A percentile compares a stretch with the other conserved stretches of the same genome.
Evolutionary conservation across 495 filamentous ascomycete species (phyloP).

Genomic region (Aspergillus diversus): DNA sequence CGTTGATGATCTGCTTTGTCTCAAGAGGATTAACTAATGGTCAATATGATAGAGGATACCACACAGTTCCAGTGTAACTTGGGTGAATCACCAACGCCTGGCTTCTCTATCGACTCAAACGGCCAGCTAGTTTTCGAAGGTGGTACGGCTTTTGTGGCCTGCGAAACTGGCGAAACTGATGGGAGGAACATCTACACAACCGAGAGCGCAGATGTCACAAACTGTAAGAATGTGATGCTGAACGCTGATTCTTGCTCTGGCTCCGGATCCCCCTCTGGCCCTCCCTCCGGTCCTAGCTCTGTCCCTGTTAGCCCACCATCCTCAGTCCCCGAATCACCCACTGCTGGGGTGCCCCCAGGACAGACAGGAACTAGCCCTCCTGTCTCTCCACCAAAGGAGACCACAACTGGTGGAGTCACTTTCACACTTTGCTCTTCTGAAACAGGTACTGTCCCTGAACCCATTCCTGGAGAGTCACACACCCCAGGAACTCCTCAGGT

Average conservation of each 20-base stretch:
- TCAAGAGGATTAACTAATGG: slow-evolving; percentile 16
- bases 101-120: slow-evolving; percentile 54
- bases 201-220: slow-evolving; percentile 44
- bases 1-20: slow-evolving; percentile 11
- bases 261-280: slow-evolving; percentile 27
- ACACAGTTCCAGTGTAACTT: slow-evolving; percentile 69
- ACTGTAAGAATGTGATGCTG: slow-evolving; percentile 51
- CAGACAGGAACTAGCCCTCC: neutral
- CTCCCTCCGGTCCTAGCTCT: slow-evolving; percentile 18
- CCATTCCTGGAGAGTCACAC: slow-evolving; percentile 12
- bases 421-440: slow-evolving; percentile 13
- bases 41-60: slow-evolving; percentile 47
- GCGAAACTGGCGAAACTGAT: slow-evolving; percentile 52
- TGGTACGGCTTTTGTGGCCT: slow-evolving; percentile 55
- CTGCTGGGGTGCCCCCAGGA: slow-evolving; percentile 13
- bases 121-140: slow-evolving; percentile 50
- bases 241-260: slow-evolving; percentile 52
- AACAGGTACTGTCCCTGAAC: slow-evolving; percentile 14
- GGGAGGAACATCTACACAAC: slow-evolving; percentile 57
- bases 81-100: slow-evolving; percentile 46
- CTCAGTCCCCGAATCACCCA: slow-evolving; percentile 11
- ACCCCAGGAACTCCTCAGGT: slow-evolving; percentile 4
- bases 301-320: slow-evolving; percentile 18
- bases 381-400: slow-evolving; percentile 15
- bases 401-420: slow-evolving; percentile 4